Conservation (phyloP, 1,284 basidiomycete species). For the Ceratobasidium sp. region DNA sequence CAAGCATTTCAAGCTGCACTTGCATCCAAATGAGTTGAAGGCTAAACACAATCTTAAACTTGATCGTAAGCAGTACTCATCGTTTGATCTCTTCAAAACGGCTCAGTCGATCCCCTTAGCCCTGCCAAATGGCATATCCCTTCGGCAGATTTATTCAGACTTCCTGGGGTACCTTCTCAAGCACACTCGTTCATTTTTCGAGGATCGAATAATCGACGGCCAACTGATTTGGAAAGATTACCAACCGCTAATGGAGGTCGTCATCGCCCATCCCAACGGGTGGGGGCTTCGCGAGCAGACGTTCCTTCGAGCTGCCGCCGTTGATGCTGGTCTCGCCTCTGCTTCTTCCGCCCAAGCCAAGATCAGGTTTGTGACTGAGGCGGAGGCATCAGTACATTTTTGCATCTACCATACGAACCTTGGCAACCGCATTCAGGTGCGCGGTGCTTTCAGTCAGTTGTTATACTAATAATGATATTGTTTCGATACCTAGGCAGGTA, state of each 20-base stretch:
- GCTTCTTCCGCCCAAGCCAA: background rate
- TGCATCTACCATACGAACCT: constrained; percentile 7
- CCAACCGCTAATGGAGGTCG: background rate
- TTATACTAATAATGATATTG: background rate
- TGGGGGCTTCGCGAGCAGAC: constrained; percentile 33
- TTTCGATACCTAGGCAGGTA: background rate
- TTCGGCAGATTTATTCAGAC: constrained; percentile 27
- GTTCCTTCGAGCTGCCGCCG: constrained; percentile 3
- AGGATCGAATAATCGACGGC: constrained; percentile 27
- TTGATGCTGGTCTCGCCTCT: background rate
- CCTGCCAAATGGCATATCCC: constrained; percentile 29
- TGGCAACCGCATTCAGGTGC: background rate
- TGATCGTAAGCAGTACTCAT: background rate
- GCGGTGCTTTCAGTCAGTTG: too few relatives aligned
- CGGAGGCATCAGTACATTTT: constrained; percentile 18
- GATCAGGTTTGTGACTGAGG: constrained; percentile 2
- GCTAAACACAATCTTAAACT: background rate
- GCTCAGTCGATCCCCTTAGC: too few relatives aligned
- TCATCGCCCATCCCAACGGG: constrained; percentile 40
- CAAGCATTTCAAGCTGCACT: constrained; percentile 40
- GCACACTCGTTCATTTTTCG: constrained; percentile 29
- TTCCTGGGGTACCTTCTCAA: constrained; percentile 32
- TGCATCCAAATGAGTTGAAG: constrained; percentile 36
- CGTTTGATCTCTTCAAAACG: too few relatives aligned
- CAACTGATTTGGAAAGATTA: constrained; percentile 4